Evolutionary conservation across 345 rosid species (phyloP), one percentile per base, ranked within the genome.

Genomic region (Euphorbia lathyris): DNA sequence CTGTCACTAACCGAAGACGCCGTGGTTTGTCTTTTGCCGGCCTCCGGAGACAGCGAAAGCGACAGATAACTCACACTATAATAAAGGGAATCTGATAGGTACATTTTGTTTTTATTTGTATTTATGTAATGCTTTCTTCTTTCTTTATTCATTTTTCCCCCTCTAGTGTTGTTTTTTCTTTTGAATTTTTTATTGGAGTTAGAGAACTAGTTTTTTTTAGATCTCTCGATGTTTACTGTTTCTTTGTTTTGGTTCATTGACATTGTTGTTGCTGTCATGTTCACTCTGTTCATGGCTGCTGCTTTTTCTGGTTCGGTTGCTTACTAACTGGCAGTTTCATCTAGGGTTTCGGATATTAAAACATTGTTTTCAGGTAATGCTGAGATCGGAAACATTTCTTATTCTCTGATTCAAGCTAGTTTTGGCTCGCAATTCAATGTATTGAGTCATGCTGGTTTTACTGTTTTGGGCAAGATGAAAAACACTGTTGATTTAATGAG

Each of bases 1-100:
- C 13, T 14, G n/a, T 47, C 2, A 47, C 5, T 14, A 47, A 47
- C 19, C 16, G 51, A 47, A 13, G 50, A 12, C 12, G 36, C 30
- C 38, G 20, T 30, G n/a, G 63, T 30, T 29, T 56, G 17, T 56
- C 19, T 56, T 2, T 23, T 1, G 38, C 38, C 7, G 4, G 38
- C 7, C 38, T 34, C 38, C 38, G 38, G 38, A 34, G 38, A 34
- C 38, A 34, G 3, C 38, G 38, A 34, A 34, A 34, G 38, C 38
- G 38, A 34, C 38, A 34, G 4, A 2, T 34, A 2, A n/a, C n/a
- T n/a, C n/a, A n/a, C n/a, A n/a, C n/a, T n/a, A n/a, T n/a, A n/a
- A n/a, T n/a, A n/a, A n/a, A n/a, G n/a, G 36, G 59, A 56, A 58
- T 58, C 62, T 29, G 14, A 25, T 55, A 26, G 62, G 62, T 58